phyloP scores from a whole-genome alignment of 192 early-diverging fungal genomes.

The Rhizophagus sp. region DNA sequence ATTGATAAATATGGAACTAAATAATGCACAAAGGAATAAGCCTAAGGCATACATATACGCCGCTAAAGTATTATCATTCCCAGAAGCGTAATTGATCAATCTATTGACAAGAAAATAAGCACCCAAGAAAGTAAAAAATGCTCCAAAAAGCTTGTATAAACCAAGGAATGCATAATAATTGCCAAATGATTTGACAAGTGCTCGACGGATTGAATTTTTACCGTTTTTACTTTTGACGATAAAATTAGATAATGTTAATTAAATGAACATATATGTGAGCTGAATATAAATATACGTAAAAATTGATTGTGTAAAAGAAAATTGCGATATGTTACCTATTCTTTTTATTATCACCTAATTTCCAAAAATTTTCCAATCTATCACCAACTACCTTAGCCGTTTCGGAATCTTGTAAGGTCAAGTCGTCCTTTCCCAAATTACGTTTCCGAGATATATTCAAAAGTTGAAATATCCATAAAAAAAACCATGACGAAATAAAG shows the following conservation, averaged over 20 bases:
- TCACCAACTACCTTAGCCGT: conserved; percentile 56
- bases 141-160: conserved; percentile 66
- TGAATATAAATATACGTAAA: too few species aligned
- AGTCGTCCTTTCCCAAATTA: conserved; percentile 48
- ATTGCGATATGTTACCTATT: conserved; percentile 38
- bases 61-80: not conserved
- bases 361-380: conserved; percentile 50
- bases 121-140: conserved; percentile 61
- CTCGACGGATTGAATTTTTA: conserved; percentile 56
- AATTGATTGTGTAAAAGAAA: not conserved
- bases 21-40: conserved; percentile 51
- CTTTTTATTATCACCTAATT: conserved; percentile 39
- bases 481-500: conserved; percentile 58
- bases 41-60: conserved; percentile 60
- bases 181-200: conserved; percentile 62
- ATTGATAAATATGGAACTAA: conserved; percentile 42
- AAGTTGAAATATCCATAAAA: conserved; percentile 64
- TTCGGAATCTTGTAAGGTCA: conserved; percentile 57
- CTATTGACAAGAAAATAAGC: conserved; percentile 54
- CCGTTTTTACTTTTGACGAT: conserved; percentile 43
- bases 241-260: conserved; percentile 7
- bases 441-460: conserved; percentile 39
- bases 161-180: conserved; percentile 52
- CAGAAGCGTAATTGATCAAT: conserved; percentile 46
- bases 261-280: conserved; percentile 25